Evolutionary conservation across 2,329 filamentous ascomycete genomes (phyloP).

Genomic region (Colletotrichum melonis): DNA sequence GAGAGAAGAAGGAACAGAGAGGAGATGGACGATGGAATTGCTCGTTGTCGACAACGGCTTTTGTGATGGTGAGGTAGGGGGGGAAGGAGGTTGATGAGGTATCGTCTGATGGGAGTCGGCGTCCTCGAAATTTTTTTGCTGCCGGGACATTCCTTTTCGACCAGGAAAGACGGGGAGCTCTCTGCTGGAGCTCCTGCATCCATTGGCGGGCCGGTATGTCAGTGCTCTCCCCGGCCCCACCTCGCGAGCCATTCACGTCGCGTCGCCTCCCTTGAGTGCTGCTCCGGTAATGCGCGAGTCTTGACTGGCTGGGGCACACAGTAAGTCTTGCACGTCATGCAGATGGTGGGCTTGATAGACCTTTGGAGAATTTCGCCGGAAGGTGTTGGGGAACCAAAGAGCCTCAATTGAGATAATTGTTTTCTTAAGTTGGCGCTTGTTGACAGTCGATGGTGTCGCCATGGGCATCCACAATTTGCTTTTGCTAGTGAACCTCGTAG

Average conservation of each 20-base stretch:
- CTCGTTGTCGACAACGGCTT: constrained; percentile 36
- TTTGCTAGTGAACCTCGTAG: no score
- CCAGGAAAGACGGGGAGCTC: constrained; percentile 28
- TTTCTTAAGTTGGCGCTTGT: neutral
- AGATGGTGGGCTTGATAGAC: neutral
- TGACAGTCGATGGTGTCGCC: neutral
- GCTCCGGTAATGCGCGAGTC: constrained; percentile 13
- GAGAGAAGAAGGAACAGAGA: constrained; percentile 30
- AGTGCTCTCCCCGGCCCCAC: constrained; percentile 23
- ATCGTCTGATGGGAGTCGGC: constrained; percentile 25
- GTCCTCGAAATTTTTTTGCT: constrained; percentile 35
- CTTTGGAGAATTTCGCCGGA: neutral
- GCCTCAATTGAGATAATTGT: neutral
- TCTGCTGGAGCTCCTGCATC: constrained; percentile 21
- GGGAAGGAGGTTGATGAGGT: constrained; percentile 13
- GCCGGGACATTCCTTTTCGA: constrained; percentile 32
- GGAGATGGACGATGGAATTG: constrained; percentile 25
- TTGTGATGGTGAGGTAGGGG: constrained; percentile 5
- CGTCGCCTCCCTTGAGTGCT: constrained; percentile 13
- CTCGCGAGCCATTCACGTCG: constrained; percentile 19
- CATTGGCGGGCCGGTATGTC: constrained; percentile 27
- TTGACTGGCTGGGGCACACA: constrained; percentile 4
- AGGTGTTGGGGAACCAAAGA: neutral
- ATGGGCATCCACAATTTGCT: no score
- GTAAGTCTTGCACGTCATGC: neutral